Percentiles rank a stretch among this genome's conserved stretches.
phyloP scores from a whole-genome alignment of 257 asterid species.

The Nemophila menziesii region DNA sequence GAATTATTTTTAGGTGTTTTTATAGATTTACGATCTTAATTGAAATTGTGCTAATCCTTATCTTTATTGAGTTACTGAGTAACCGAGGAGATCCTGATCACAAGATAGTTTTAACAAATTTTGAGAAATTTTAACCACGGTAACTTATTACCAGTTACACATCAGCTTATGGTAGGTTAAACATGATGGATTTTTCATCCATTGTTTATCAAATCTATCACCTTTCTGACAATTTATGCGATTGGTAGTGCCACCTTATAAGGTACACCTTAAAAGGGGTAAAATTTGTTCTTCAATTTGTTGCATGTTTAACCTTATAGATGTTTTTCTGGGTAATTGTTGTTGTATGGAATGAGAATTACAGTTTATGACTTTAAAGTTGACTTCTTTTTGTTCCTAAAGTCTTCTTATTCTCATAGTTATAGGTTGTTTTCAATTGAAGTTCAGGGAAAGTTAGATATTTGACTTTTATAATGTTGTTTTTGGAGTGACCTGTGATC shows the following conservation, averaged over 20 bases:
- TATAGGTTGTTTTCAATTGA: not conserved
- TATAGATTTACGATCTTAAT: constrained; percentile 26
- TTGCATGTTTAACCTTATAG: not conserved
- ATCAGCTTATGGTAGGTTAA: too few species aligned
- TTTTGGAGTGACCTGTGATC: not conserved
- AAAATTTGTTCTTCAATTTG: not conserved
- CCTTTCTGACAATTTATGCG: not conserved
- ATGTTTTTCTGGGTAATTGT: not conserved
- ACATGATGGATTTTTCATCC: too few species aligned
- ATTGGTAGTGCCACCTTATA: not conserved
- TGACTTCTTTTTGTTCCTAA: not conserved
- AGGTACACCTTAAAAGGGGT: not conserved
- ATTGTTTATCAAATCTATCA: too few species aligned
- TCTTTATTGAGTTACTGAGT: too few species aligned
- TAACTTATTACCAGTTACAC: too few species aligned
- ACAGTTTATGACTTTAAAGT: not conserved
- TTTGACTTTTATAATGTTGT: not conserved
- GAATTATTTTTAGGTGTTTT: constrained; percentile 26
- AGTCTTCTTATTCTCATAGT: not conserved
- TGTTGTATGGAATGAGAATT: not conserved
- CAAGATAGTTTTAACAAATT: not conserved
- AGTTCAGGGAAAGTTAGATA: not conserved
- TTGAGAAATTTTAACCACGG: too few species aligned
- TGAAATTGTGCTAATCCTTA: too few species aligned
- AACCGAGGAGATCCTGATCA: too few species aligned